Conservation (phyloP, 192 early-diverging fungal species). For the Entomortierella beljakovae region DNA sequence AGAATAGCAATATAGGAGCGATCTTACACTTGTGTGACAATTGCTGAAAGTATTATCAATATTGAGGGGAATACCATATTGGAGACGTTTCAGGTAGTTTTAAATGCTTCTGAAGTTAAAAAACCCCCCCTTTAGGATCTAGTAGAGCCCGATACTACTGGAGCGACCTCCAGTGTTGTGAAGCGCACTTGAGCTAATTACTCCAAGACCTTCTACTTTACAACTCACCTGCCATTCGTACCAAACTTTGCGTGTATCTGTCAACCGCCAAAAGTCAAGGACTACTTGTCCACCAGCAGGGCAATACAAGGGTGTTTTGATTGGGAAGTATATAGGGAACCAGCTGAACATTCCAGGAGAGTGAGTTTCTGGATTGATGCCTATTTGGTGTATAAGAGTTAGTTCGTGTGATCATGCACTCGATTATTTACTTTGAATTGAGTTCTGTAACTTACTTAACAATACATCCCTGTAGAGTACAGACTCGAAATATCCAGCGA, state of each 20-base stretch:
- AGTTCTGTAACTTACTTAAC: constrained; percentile 50
- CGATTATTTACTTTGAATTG: background rate
- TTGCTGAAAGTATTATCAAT: no score
- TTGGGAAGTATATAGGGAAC: constrained; percentile 98
- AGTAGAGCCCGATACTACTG: constrained; percentile 77
- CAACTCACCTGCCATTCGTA: constrained; percentile 91
- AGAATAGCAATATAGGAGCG: no score
- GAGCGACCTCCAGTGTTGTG: constrained; percentile 80
- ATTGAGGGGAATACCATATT: background rate
- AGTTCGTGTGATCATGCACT: no score
- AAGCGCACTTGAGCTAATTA: constrained; percentile 60
- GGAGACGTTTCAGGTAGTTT: background rate
- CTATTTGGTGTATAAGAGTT: constrained; percentile 10
- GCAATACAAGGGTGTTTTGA: constrained; percentile 79
- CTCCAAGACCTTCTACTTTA: constrained; percentile 25
- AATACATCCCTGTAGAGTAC: constrained; percentile 87
- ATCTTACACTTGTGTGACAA: no score
- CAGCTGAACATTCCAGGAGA: constrained; percentile 96
- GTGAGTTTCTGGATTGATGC: constrained; percentile 87
- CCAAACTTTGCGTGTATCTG: constrained; percentile 89
- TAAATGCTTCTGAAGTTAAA: background rate
- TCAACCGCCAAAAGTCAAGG: constrained; percentile 88
- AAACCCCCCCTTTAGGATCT: no score
- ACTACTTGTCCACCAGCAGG: constrained; percentile 66
- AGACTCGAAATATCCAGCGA: constrained; percentile 98